These are phyloP conservation scores for Penicillium longicatenatum DNA, from an alignment of 495 filamentous ascomycete species.

Conservation along the genomic window DNA sequence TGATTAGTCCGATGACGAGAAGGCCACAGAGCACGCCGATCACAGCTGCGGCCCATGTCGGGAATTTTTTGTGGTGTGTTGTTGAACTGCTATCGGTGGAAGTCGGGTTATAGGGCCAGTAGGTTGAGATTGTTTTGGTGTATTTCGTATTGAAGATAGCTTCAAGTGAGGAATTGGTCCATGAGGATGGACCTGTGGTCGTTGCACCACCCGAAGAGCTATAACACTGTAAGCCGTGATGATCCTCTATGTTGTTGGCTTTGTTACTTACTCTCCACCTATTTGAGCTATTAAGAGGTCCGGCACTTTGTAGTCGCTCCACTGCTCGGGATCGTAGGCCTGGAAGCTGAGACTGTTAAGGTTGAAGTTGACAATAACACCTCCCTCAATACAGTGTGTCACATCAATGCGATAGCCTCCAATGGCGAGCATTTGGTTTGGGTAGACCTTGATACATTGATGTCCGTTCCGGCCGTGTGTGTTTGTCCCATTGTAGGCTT, in stretches of 20 bases:
- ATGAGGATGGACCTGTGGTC: constrained; percentile 47
- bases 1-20: constrained; percentile 58
- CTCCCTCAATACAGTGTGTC: constrained; percentile 50
- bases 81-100: constrained; percentile 9
- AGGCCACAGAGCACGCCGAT: constrained; percentile 68
- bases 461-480: constrained; percentile 61
- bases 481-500: constrained; percentile 49
- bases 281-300: constrained; percentile 56
- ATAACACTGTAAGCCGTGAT: constrained; percentile 1
- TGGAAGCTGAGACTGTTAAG: constrained; percentile 60
- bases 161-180: constrained; percentile 51
- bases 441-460: constrained; percentile 66
- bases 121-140: constrained; percentile 53
- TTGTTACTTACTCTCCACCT: constrained; percentile 55
- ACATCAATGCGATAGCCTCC: constrained; percentile 50
- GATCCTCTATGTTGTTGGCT: background rate
- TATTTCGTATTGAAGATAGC: constrained; percentile 60
- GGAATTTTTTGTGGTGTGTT: constrained; percentile 43
- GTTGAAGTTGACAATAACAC: constrained; percentile 64
- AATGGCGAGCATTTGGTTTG: constrained; percentile 73
- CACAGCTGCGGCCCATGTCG: constrained; percentile 62
- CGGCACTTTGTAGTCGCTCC: constrained; percentile 64
- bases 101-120: constrained; percentile 58
- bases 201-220: constrained; percentile 62
- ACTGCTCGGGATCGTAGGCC: constrained; percentile 60